Evolutionary conservation across 768 basidiomycete genomes (phyloP), one percentile per base, ranked within the genome.

Genomic region (Coprinopsis strossmayeri): DNA sequence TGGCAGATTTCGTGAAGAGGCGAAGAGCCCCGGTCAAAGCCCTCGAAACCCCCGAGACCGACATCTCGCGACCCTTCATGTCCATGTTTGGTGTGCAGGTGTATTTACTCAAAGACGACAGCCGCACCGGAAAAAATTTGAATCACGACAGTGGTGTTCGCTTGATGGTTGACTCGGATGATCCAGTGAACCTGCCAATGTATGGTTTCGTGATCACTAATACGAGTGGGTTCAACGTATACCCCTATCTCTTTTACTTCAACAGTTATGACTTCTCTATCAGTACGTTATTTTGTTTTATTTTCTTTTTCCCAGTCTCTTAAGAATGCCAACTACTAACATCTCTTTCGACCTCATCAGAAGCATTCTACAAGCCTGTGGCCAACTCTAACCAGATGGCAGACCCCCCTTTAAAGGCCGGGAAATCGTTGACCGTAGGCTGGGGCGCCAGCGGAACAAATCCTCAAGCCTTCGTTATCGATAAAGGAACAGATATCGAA

Each of bases 171-270:
- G n/a, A n/a, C n/a, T n/a, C n/a, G n/a, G n/a, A n/a, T n/a, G n/a
- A n/a, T n/a, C n/a, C n/a, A n/a, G n/a, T n/a, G n/a, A n/a, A n/a
- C n/a, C n/a, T n/a, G n/a, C n/a, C 9, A 27, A 44, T 5, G 30
- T 25, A 25, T 50, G 35, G 53, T 13, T 27, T 58, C 34, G 46
- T 46, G 15, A 50, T 58, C 17, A 5, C 20, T 34, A 58, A 58
- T 38, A 27, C 51, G 12, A 48, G 49, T 24, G 24, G 11, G 2
- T 30, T 26, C 12, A 30, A 27, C 27, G 48, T 58, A 2, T 58
- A 58, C 46, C 53, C 57, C 1, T 44, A 52, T 3, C 37, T 58
- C 25, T 56, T 58, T 45, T 58, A 53, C 34, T 55, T 58, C 34
- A 53, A 58, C 20, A 54, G 43, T 23, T 32, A 35, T 26, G 55